Evolutionary conservation across 2,329 filamentous ascomycete genomes (phyloP), one percentile per base, ranked within the genome.

Genomic region (Cladosporium sp.): DNA sequence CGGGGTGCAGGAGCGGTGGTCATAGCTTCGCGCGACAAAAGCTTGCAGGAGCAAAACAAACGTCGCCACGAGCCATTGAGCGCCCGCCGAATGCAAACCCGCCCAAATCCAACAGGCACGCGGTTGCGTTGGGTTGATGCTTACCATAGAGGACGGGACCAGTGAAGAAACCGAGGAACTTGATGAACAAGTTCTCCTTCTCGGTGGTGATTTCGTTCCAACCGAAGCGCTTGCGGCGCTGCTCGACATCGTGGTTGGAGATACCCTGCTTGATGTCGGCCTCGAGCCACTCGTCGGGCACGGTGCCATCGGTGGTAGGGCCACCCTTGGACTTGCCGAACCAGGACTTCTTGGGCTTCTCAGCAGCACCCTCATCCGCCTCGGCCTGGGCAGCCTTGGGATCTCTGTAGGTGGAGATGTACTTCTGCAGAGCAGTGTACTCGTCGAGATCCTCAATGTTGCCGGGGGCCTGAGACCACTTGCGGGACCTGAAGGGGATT

Each of bases 101-200:
- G 32, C 7, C 32, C 32, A 36, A 27, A 4, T 36, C 17, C 13
- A 12, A 36, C 7, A 7, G n/a, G n/a, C n/a, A n/a, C n/a, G n/a
- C n/a, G n/a, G n/a, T n/a, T 22, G 17, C 15, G 24, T 13, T 6
- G 22, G 6, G 30, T 29, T 36, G n/a, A 54, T 59, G 71, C 82
- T 67, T 77, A 88, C 85, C 84, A 71, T 88, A 89, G 56, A 88
- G 80, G 75, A 89, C 85, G 56, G 85, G 85, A 64, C 85, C 85
- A 59, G 75, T 82, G 79, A 89, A 89, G 75, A 85, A 89, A 67
- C 80, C 78, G 61, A 89, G 72, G 73, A 89, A 88, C 73, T 88
- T 84, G 66, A 85, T 68, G 68, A 88, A 78, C 74, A 87, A 73
- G 74, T 88, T 88, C 72, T 84, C 82, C 77, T 88, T 88, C 74